phyloP scores from a whole-genome alignment of 2,329 filamentous ascomycete species.

The Paecilomyces variotii region DNA sequence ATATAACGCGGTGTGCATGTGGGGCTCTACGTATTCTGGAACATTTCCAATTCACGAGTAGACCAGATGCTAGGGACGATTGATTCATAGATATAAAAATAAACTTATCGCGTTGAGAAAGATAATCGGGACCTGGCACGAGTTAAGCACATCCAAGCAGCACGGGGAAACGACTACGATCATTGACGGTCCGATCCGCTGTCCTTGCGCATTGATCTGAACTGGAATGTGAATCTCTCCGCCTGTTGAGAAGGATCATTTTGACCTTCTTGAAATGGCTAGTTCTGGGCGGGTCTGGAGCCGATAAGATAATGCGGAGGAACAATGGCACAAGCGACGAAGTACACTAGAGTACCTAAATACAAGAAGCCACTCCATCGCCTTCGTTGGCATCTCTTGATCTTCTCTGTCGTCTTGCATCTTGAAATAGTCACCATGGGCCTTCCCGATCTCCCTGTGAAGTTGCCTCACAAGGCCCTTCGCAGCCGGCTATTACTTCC shows the following conservation, averaged over 20 bases:
- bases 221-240: neutral
- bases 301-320: constrained; percentile 41
- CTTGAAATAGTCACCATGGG: neutral
- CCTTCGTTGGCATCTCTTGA: neutral
- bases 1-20: neutral
- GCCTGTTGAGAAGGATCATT: neutral
- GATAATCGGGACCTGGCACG: too few species aligned
- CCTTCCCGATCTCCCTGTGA: neutral
- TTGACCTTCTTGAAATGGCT: neutral
- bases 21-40: neutral
- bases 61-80: too few species aligned
- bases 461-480: neutral
- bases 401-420: neutral
- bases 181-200: too few species aligned
- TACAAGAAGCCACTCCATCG: neutral
- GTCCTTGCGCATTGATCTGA: neutral
- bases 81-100: too few species aligned
- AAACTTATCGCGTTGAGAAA: too few species aligned
- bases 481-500: neutral
- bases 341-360: neutral
- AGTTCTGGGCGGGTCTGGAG: neutral
- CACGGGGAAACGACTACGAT: too few species aligned
- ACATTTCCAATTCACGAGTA: too few species aligned
- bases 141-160: too few species aligned
- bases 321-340: constrained; percentile 8